Base-by-base conservation (phyloP, 2,329 filamentous ascomycete genomes). In the Alternaria rosae region DNA sequence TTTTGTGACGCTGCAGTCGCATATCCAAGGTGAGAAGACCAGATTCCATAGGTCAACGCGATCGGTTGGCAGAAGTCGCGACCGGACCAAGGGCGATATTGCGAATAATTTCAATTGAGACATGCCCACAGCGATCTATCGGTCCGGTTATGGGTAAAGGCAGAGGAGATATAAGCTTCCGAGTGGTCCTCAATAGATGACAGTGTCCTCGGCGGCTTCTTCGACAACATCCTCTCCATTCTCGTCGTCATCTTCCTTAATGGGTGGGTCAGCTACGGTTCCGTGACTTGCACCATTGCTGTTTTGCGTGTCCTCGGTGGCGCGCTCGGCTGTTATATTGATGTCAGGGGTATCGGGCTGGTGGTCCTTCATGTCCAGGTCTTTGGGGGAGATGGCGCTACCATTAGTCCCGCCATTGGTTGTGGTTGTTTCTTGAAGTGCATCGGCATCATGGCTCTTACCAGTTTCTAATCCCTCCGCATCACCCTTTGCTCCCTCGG, bases 121-220 rank as follows among this genome's bases (percentile, higher is more conserved):
- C 38, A 12, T 20, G 38, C 10, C n/a, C 35, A 45, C 30, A 30
- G 43, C 13, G 26, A 47, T 35, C 12, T 32, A 38, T 45, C 54
- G 52, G 54, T 15, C 51, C 54, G 42, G 42, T 15, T n/a, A 54
- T n/a, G 20, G 38, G 17, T 44, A 50, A 26, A 42, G 25, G 20
- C n/a, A 44, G n/a, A 56, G 38, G 43, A 48, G 30, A 44, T 47
- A 42, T 44, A 57, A 17, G n/a, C 7, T 38, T 54, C 57, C 56
- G 55, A 50, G 42, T 25, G 55, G 43, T 43, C 35, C 64, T 86
- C 82, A 97, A 82, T 97, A 97, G 62, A 97, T 94, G 55, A 97
- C 92, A 70, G 91, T 93, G 73, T 97, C 93, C 82, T 97, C 93
- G 62, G 93, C 92, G 57, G 91, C 92, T 55, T 73, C 65, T 78